Evolutionary conservation across 345 rosid genomes (phyloP), one percentile per base, ranked within the genome.

Genomic region (Geranium brycei): DNA sequence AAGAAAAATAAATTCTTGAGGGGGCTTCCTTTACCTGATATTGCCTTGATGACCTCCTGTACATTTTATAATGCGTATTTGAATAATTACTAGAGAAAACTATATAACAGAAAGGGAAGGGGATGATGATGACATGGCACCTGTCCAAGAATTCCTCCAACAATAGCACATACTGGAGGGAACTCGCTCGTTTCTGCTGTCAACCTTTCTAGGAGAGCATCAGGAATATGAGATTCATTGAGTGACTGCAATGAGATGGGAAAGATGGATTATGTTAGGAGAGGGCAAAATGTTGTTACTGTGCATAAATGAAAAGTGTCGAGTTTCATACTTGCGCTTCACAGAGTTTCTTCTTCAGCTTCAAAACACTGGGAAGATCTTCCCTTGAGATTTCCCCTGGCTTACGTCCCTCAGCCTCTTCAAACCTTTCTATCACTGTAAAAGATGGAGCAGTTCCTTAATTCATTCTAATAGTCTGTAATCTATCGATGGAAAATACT

Each of bases 111-210:
- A n/a, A 17, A 4, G n/a, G 7, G 10, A 4, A 7, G 10, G 5
- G 4, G 41, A 35, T 35, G 41, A 35, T 35, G 41, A 35, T 35
- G 28, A 2, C 28, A 73, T 19, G 14, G 30, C 64, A 88, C 97
- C 97, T 93, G 99, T 67, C 97, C 99, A 38, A 90, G 82, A 66
- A 83, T 80, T 68, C 99, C 99, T 63, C 99, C 97, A 1, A 93
- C 68, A 69, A 93, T 77, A 47, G 97, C 97, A 82, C 99, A 93
- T 51, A 85, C 91, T 2, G 96, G 89, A 70, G 97, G 92, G 68
- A 82, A 93, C 75, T 90, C 96, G 38, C 62, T 71, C 19, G 65
- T 65, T 62, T 76, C 79, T 4, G 19, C 58, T 60, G 86, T 74
- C 72, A 93, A 79, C 69, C 99, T 87, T 70, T 87, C 95, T 35